Evolutionary conservation across 2,329 filamentous ascomycete genomes (phyloP).

Genomic region (Nectriaceae sp.): DNA sequence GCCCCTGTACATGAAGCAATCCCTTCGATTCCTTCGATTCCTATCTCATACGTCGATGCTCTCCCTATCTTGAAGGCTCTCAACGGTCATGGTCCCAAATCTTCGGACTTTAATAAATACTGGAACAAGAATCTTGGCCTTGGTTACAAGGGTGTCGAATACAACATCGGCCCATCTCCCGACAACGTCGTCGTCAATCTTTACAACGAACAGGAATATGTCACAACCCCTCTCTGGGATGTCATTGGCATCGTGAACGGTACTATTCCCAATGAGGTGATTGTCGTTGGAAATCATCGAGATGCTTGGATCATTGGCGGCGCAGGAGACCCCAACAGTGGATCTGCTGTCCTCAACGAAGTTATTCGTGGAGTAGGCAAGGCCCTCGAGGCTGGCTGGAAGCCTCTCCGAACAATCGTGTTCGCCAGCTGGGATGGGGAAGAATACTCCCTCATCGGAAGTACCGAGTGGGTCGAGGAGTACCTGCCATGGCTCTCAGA

Average conservation of each 20-base stretch:
- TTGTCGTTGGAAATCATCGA: constrained; percentile 89
- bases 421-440: constrained; percentile 84
- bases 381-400: constrained; percentile 61
- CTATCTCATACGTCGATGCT: constrained; percentile 86
- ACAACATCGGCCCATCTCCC: constrained; percentile 83
- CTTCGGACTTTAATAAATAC: constrained; percentile 69
- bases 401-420: constrained; percentile 80
- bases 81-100: constrained; percentile 83
- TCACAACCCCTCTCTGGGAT: constrained; percentile 83
- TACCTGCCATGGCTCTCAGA: constrained; percentile 77
- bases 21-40: constrained; percentile 85
- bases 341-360: constrained; percentile 78
- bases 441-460: constrained; percentile 84
- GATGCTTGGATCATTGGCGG: constrained; percentile 91
- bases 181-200: constrained; percentile 70
- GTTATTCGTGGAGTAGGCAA: constrained; percentile 74
- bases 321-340: constrained; percentile 80
- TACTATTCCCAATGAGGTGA: constrained; percentile 78
- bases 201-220: constrained; percentile 79
- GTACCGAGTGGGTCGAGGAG: constrained; percentile 92
- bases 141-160: constrained; percentile 77
- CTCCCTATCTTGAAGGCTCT: constrained; percentile 86
- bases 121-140: constrained; percentile 75
- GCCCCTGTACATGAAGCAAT: constrained; percentile 69
- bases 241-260: constrained; percentile 93